A percentile compares a stretch with the other conserved stretches of the same genome.
Evolutionary conservation across 176 grass and related monocot species (phyloP).

Genomic region (Ampelocalamus luodianensis): DNA sequence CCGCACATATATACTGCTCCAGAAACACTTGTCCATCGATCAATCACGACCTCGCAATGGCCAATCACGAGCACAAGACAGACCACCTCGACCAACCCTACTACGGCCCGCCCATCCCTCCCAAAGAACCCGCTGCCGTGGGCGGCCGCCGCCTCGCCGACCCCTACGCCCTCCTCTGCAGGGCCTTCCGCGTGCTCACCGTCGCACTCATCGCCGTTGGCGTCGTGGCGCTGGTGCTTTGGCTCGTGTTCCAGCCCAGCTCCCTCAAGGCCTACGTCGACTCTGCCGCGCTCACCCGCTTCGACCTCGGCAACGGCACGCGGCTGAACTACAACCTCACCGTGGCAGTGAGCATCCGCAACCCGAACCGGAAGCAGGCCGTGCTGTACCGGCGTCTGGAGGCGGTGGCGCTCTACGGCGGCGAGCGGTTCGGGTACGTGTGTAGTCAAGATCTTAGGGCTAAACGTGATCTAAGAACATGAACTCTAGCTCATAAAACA

Average conservation of each 20-base stretch:
- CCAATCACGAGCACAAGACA: conserved; percentile 41
- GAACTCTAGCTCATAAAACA: too few species aligned
- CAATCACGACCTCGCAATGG: conserved; percentile 7
- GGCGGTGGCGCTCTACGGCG: conserved; percentile 57
- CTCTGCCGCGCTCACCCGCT: conserved; percentile 50
- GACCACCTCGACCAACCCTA: conserved; percentile 25
- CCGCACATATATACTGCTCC: neutral
- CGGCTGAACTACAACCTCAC: conserved; percentile 50
- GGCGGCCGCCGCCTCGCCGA: neutral
- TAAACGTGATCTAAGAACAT: too few species aligned
- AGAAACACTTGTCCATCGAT: neutral
- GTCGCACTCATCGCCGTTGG: conserved; percentile 43
- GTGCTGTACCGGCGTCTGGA: conserved; percentile 55
- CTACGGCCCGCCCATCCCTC: conserved; percentile 41
- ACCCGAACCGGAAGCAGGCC: conserved; percentile 59
- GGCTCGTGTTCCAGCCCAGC: conserved; percentile 63
- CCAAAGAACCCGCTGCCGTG: neutral
- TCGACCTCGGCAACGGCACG: conserved; percentile 42
- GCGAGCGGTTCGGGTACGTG: conserved; percentile 33
- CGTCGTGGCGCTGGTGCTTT: conserved; percentile 50
- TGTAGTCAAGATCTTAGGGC: too few species aligned
- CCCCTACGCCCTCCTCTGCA: conserved; percentile 29
- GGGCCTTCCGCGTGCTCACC: conserved; percentile 34
- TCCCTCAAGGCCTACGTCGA: conserved; percentile 51
- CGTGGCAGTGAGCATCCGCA: conserved; percentile 51